Conservation (phyloP, 768 basidiomycete species). For the Myochromella boudieri region DNA sequence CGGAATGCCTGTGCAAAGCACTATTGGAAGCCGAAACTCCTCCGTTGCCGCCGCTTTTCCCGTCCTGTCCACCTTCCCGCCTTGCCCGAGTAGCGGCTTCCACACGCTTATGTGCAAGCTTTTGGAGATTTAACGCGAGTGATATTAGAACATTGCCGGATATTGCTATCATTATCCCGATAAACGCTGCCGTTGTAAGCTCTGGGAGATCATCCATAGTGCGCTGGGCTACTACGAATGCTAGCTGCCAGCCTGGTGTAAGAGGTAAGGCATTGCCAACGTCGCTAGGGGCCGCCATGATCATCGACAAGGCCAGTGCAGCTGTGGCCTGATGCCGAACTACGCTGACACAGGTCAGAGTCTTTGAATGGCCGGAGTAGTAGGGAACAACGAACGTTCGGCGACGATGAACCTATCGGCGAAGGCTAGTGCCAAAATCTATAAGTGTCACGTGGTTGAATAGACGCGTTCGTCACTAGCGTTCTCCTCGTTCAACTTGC, state of each 20-base stretch:
- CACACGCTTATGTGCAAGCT: slow-evolving; percentile 80
- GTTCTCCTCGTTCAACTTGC: neutral
- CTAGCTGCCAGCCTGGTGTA: slow-evolving; percentile 4
- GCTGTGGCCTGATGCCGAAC: neutral
- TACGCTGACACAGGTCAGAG: slow-evolving; percentile 1
- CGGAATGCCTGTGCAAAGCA: slow-evolving; percentile 4
- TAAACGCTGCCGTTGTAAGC: slow-evolving; percentile 53
- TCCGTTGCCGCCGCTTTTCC: slow-evolving; percentile 1
- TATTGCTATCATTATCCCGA: slow-evolving; percentile 84
- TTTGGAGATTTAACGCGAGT: slow-evolving; percentile 89
- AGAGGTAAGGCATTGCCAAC: neutral
- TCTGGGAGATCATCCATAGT: slow-evolving; percentile 47
- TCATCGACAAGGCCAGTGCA: neutral
- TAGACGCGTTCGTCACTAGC: slow-evolving; percentile 4
- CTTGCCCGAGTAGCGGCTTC: slow-evolving; percentile 34
- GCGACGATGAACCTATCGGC: neutral
- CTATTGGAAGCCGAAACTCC: slow-evolving; percentile 1
- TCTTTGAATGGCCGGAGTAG: neutral
- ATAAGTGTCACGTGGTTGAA: slow-evolving; percentile 15
- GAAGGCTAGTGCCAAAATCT: neutral
- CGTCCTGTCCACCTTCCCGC: slow-evolving; percentile 2
- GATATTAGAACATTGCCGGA: slow-evolving; percentile 87
- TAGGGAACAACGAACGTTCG: slow-evolving; percentile 1
- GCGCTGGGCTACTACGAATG: neutral
- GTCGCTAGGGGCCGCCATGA: slow-evolving; percentile 9